Evolutionary conservation across 2,329 filamentous ascomycete genomes (phyloP), one percentile per base, ranked within the genome.

Genomic region (Xylariaceae sp.): DNA sequence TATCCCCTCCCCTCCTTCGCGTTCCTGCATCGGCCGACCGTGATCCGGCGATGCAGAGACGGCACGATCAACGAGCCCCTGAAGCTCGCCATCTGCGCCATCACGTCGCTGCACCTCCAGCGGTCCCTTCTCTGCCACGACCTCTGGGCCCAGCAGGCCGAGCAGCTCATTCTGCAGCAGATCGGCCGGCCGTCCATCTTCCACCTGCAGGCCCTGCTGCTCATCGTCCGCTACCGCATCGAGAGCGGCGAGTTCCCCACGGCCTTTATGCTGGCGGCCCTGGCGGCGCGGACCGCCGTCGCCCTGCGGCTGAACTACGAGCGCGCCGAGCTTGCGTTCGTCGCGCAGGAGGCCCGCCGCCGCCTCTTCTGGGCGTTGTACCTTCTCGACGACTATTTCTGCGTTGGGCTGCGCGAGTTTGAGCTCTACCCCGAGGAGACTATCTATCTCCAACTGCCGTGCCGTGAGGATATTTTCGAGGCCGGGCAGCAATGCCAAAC

Each of bases 231-330:
- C 15, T 69, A 71, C 41, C 64, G 64, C 11, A 70, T 70, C 37
- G 67, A 70, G 36, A 70, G 61, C 26, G 68, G 69, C 43, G 61
- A 65, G 26, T 70, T 70, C 40, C 64, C 67, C 7, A 64, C 63
- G 1, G 68, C 69, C 0, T 73, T 74, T 39, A 73, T 74, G 71
- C 59, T 74, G 0, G 64, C 71, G 0, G 68, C 68, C 1, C 60
- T 72, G 7, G 71, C 70, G 2, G 68, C 67, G 47, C 70, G 72
- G 10, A 70, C 68, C 7, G 73, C 73, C 2, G 62, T 70, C 6
- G 73, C 70, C 3, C 64, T 76, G 16, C 70, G 73, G 5, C 60
- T 76, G 13, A 76, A 75, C 53, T 72, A 75, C 43, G 73, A 75
- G 51, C 66, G 68, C 5, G 59, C 69, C 1, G 69, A 71, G 32